Conservation (phyloP, 805 yeast species). For the Ogataea zsoltii region DNA sequence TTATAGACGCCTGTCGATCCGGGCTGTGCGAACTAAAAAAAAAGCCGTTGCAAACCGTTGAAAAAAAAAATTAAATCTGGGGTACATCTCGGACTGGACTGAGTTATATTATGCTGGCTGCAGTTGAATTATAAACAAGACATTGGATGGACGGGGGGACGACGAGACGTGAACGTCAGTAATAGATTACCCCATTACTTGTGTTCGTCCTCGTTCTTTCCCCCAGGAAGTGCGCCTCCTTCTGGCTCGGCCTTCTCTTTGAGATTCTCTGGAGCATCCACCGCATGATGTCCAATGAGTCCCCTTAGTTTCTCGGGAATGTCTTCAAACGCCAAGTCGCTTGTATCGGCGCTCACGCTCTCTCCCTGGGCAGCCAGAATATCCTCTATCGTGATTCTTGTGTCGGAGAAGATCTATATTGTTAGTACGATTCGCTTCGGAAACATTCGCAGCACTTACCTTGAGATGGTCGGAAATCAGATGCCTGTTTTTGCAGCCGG, state of each 20-base stretch:
- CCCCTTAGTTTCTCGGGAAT: slow-evolving; percentile 56
- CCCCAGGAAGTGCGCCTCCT: slow-evolving; percentile 3
- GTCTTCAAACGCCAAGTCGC: slow-evolving; percentile 70
- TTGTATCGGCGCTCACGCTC: slow-evolving; percentile 58
- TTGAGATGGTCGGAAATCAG: slow-evolving; percentile 85
- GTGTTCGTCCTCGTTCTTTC: background rate
- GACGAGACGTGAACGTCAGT: no score
- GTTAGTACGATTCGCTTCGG: slow-evolving; percentile 22
- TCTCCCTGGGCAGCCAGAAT: slow-evolving; percentile 77
- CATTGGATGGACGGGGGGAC: no score
- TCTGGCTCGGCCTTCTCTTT: slow-evolving; percentile 1
- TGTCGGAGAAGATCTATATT: slow-evolving; percentile 71
- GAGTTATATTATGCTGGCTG: no score
- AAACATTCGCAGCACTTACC: slow-evolving; percentile 30
- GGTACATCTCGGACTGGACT: no score
- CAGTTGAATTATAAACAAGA: no score
- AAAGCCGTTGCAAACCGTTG: no score
- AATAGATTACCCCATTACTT: no score
- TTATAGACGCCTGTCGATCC: background rate
- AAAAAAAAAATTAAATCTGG: no score
- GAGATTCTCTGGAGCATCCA: slow-evolving; percentile 58
- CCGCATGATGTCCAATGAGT: slow-evolving; percentile 65
- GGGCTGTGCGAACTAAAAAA: no score
- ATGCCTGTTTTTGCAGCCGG: slow-evolving; percentile 86
- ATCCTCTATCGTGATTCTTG: slow-evolving; percentile 75